Base-by-base conservation (phyloP, 805 yeast genomes). In the Yarrowia yakushimensis region DNA sequence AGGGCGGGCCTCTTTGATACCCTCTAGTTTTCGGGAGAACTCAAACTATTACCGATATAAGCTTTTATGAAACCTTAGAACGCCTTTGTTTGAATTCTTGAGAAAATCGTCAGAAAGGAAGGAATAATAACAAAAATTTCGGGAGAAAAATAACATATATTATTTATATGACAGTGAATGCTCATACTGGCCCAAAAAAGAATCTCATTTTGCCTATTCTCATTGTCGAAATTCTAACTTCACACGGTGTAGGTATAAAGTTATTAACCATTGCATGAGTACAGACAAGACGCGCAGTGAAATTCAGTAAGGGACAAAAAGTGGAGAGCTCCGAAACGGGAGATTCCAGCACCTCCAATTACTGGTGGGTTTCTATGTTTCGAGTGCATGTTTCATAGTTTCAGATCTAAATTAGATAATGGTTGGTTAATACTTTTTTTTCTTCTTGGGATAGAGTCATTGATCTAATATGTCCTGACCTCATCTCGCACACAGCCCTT, bases 221-320 rank as follows among this genome's bases (percentile, higher is more conserved):
- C 50, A 28, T 12, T 12, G 23, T 30, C 3, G 5, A 13, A 43
- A 43, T n/a, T 41, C 15, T 27, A 27, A 27, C n/a, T 27, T 12
- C 20, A 2, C 13, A 11, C 9, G 18, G 5, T 12, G 2, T 4
- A 6, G n/a, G n/a, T n/a, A 27, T 43, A 43, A n/a, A 43, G 50
- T 43, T 43, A 43, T 43, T 34, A 17, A 23, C 34, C 12, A 8
- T 27, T 43, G 50, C 50, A 43, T 11, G 23, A 11, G 11, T 43
- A 43, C 50, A 27, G 50, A 27, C 27, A 17, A 28, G 50, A 43
- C 33, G 48, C 48, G 48, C n/a, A 42, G 48, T 13, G 48, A 42
- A 42, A 22, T 42, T 42, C 50, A 18, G 50, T 27, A 43, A 27
- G 34, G 50, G 50, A 43, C 50, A 27, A 27, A 43, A 10, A 3